Base-by-base conservation (phyloP, 306 rosid genomes). In the Clitoria ternatea region DNA sequence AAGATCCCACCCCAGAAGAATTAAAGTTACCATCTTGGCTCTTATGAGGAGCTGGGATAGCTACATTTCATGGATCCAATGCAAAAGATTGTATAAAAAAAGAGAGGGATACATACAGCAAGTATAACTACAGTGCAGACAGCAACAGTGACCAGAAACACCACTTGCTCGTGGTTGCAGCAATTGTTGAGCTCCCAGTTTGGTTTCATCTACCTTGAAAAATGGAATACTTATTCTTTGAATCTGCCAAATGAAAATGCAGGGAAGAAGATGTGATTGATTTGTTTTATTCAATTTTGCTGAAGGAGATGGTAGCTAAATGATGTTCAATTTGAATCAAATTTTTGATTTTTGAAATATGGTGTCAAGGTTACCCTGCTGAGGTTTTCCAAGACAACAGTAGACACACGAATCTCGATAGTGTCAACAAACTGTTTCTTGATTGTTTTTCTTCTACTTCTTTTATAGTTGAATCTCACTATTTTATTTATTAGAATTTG, bases 81-180 rank as follows among this genome's bases (percentile, higher is more conserved):
- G 23, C 9, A 11, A 52, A 8, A 24, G n/a, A n/a, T n/a, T n/a
- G n/a, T n/a, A 26, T 5, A 17, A 13, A 27, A 29, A 29, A 32
- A 30, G 1, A 49, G 50, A 55, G 75, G 62, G 53, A 67, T 56
- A 54, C 26, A 37, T 83, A 86, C 91, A 24, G 87, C 91, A 8
- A 84, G 87, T 36, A 87, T 87, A n/a, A 87, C 74, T 7, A 87
- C 85, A 20, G 85, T 27, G 84, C 84, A 87, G 84, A 87, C 84
- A 12, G 61, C 44, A 50, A 87, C 79, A 29, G 87, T 71, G 59
- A 74, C 81, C 30, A 87, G 79, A 65, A 87, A 87, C 72, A 80
- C 89, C 1, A 67, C 77, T 75, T 87, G 92, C 10, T 87, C 92
- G 72, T 82, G 89, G 85, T 82, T 87, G 76, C 92, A 87, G 84